These are phyloP conservation scores for Chaetoceros tenuissimus DNA, from an alignment of 108 stramenopile species.

Conservation along the genomic window DNA sequence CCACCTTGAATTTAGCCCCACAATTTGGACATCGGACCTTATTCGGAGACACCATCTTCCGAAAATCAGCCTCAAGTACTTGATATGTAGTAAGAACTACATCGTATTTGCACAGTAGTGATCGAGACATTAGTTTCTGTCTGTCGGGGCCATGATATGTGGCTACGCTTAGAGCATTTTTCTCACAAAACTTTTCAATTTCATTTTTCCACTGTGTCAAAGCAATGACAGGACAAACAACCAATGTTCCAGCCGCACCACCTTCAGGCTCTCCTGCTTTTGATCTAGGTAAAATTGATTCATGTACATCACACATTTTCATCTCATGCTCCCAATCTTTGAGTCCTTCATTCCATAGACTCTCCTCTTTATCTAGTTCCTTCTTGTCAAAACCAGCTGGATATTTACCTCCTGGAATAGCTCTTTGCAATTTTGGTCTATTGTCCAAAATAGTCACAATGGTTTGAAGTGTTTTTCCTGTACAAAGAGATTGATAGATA, in stretches of 20 bases:
- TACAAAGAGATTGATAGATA: conserved; percentile 1
- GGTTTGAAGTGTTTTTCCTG: conserved; percentile 90
- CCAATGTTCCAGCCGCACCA: conserved; percentile 77
- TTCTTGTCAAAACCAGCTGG: conserved; percentile 41
- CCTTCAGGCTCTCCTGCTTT: conserved; percentile 21
- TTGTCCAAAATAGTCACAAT: conserved; percentile 87
- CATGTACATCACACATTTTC: conserved; percentile 63
- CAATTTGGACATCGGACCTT: conserved; percentile 91
- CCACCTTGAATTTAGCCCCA: conserved; percentile 78
- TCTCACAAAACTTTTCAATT: conserved; percentile 86
- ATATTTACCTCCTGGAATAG: conserved; percentile 56
- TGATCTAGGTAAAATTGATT: conserved; percentile 22
- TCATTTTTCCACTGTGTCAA: conserved; percentile 94
- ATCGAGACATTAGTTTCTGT: conserved; percentile 43
- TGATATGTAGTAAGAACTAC: conserved; percentile 97
- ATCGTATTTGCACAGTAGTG: conserved; percentile 80
- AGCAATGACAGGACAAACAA: conserved; percentile 94
- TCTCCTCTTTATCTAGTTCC: conserved; percentile 48
- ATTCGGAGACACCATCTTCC: conserved; percentile 88
- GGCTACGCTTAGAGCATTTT: conserved; percentile 62
- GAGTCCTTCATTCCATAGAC: conserved; percentile 42
- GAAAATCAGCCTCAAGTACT: conserved; percentile 89
- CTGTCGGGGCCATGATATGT: conserved; percentile 91
- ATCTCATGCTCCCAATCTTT: conserved; percentile 68
- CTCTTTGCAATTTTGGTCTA: conserved; percentile 67